Evolutionary conservation across 2,329 filamentous ascomycete genomes (phyloP).

Genomic region (Coniochaeta sp.): DNA sequence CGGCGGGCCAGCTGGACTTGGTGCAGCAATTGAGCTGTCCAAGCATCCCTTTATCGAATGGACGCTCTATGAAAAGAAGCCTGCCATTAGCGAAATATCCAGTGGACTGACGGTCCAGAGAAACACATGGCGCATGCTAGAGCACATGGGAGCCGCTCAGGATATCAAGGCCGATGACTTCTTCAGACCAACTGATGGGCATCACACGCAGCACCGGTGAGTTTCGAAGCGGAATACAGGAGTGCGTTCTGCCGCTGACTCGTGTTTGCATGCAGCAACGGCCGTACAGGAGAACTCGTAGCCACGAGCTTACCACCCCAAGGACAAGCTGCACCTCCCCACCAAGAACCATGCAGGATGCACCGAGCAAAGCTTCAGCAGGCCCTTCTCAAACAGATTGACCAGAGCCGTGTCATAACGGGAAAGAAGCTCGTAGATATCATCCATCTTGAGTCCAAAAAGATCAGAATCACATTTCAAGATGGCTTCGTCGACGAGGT

Average conservation of each 20-base stretch:
- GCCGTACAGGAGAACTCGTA: no score
- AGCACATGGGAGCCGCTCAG: slow-evolving; percentile 18
- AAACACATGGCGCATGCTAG: slow-evolving; percentile 22
- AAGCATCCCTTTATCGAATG: slow-evolving; percentile 19
- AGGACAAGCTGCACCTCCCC: slow-evolving; percentile 12
- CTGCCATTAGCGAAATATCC: slow-evolving; percentile 21
- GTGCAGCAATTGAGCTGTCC: slow-evolving; percentile 20
- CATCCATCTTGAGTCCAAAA: slow-evolving; percentile 23
- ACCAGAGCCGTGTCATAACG: slow-evolving; percentile 31
- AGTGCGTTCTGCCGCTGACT: no score
- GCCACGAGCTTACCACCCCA: no score
- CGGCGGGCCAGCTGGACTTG: slow-evolving; percentile 12
- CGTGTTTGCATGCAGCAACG: no score
- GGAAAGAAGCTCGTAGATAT: slow-evolving; percentile 32
- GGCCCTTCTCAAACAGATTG: slow-evolving; percentile 34
- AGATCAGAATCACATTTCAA: slow-evolving; percentile 32
- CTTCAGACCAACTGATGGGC: slow-evolving; percentile 15
- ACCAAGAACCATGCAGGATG: slow-evolving; percentile 15
- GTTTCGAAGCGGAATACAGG: no score
- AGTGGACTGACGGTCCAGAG: slow-evolving; percentile 20
- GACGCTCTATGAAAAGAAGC: slow-evolving; percentile 23
- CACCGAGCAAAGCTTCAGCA: slow-evolving; percentile 31
- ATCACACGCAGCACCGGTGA: no score
- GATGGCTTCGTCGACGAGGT: slow-evolving; percentile 29
- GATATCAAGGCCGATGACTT: slow-evolving; percentile 18